phyloP scores from a whole-genome alignment of 192 early-diverging fungal genomes.

The Jimgerdemannia lactiflua region DNA sequence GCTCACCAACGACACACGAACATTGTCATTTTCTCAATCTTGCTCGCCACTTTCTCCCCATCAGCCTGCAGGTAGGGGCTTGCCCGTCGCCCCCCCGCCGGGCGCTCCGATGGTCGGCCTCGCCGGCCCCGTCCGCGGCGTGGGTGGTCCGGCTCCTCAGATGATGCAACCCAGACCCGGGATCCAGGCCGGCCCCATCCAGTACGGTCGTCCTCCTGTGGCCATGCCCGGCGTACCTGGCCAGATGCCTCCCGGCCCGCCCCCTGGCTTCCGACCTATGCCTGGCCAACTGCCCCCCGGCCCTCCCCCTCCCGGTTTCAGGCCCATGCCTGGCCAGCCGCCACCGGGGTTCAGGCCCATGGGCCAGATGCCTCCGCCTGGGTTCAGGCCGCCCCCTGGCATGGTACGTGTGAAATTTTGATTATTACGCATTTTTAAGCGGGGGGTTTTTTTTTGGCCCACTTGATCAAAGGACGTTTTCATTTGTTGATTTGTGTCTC shows the following conservation, averaged over 20 bases:
- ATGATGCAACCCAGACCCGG: slow-evolving; percentile 87
- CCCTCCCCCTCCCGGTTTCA: slow-evolving; percentile 61
- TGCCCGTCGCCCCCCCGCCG: slow-evolving; percentile 41
- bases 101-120: slow-evolving; percentile 57
- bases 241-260: slow-evolving; percentile 58
- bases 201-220: slow-evolving; percentile 68
- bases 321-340: slow-evolving; percentile 46
- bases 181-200: slow-evolving; percentile 67
- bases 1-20: slow-evolving; percentile 25
- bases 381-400: slow-evolving; percentile 1
- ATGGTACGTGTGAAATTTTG: neutral
- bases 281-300: slow-evolving; percentile 40
- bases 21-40: too few species aligned
- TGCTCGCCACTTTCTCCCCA: neutral
- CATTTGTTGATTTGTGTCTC: slow-evolving; percentile 11
- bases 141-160: slow-evolving; percentile 86
- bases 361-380: slow-evolving; percentile 21
- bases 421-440: neutral
- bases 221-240: slow-evolving; percentile 54
- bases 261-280: slow-evolving; percentile 59
- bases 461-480: too few species aligned
- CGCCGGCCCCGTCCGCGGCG: slow-evolving; percentile 90
- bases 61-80: slow-evolving; percentile 73
- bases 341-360: slow-evolving; percentile 45
- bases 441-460: neutral